Evolutionary conservation across 2,329 filamentous ascomycete species (phyloP), one percentile per base, ranked within the genome.

Genomic region (Pleomassaria siparia): DNA sequence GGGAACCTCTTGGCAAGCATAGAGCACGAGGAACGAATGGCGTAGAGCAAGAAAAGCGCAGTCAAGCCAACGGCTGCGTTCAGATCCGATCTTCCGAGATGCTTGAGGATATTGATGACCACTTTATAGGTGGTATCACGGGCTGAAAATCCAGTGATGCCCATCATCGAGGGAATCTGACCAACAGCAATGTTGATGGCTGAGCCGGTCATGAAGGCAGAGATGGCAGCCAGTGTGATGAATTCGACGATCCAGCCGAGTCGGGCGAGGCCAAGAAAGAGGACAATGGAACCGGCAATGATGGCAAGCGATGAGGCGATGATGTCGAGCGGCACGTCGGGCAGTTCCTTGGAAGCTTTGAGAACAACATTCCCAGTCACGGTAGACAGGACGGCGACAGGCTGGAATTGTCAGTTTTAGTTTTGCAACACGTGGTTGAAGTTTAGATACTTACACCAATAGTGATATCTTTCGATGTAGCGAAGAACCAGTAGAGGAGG

Each of bases 381-480:
- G 4, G 89, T 94, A 0, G 92, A 97, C 78, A 97, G 86, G 55
- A 97, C 94, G 29, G 94, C 94, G 40, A 97, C 94, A 16, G 92
- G 92, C 85, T 89, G 22, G 53, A 28, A 16, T 2, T n/a, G 25
- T 46, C 16, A 51, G 28, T 13, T 10, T 8, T 9, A 10, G 33
- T n/a, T 13, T 41, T n/a, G 7, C 26, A 43, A 5, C 21, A 10
- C 18, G 16, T n/a, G 20, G 18, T 36, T 10, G 16, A 21, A 13
- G 18, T 36, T 10, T 37, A 33, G 13, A 22, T 22, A 80, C 85
- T 72, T 78, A 89, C 86, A 11, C 92, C 92, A 44, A 97, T 97
- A 12, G 92, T 96, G 63, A 99, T 97, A 70, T 99, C 94, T 70
- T 97, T 99, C 7, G 92, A 96, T 0, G 94, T 99, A 25, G 92